These are phyloP conservation scores for Sporothrix pallida DNA, from an alignment of 2,329 filamentous ascomycete species.

Conservation along the genomic window DNA sequence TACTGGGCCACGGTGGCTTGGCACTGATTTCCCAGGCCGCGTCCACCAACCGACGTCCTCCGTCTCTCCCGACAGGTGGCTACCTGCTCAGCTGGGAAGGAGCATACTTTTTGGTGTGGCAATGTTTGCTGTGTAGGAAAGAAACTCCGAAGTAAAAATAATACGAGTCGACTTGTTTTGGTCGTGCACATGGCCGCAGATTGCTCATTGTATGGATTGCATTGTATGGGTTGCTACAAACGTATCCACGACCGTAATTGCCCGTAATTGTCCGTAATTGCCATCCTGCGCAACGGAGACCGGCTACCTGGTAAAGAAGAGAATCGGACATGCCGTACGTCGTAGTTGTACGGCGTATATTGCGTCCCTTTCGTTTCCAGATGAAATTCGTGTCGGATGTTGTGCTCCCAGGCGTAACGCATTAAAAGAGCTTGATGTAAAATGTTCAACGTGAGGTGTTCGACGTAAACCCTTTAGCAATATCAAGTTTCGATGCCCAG, in stretches of 20 bases:
- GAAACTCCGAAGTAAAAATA: not conserved
- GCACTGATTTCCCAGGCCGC: not conserved
- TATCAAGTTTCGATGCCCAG: constrained; percentile 6
- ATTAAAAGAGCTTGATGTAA: too few relatives aligned
- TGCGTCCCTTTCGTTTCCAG: too few relatives aligned
- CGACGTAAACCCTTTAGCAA: not conserved
- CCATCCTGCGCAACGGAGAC: not conserved
- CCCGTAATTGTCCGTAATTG: not conserved
- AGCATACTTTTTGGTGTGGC: not conserved
- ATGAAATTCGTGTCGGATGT: not conserved
- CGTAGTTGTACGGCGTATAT: too few relatives aligned
- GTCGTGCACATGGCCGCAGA: not conserved
- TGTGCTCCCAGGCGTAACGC: not conserved
- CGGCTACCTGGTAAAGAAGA: not conserved
- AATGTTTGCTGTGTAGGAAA: not conserved
- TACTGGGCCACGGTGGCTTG: constrained; percentile 12
- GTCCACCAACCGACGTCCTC: not conserved
- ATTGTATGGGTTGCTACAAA: not conserved
- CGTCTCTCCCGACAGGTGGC: not conserved
- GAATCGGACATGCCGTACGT: not conserved
- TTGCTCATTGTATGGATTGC: constrained; percentile 5
- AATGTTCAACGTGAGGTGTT: not conserved
- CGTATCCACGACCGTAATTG: not conserved
- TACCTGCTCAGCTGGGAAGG: constrained; percentile 1
- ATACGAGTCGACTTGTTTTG: not conserved